These are phyloP conservation scores for Lentinula edodes DNA, from an alignment of 768 basidiomycete genomes.

Conservation along the genomic window DNA sequence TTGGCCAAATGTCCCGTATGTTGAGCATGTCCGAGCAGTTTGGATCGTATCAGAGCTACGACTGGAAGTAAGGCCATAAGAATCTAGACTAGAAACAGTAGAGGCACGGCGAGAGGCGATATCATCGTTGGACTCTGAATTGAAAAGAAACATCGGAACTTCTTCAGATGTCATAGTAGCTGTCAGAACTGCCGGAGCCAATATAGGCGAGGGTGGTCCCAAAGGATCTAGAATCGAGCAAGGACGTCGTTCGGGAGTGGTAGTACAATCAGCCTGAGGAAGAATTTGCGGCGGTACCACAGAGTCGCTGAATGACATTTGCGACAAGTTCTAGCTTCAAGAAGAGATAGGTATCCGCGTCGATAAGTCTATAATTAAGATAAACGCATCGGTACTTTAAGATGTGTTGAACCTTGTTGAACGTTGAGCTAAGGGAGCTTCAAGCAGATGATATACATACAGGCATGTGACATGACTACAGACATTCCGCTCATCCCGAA, in stretches of 20 bases:
- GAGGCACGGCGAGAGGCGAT: conserved; percentile 1
- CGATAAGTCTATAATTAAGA: too few relatives aligned
- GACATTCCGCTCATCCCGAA: too few relatives aligned
- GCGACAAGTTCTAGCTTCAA: not conserved
- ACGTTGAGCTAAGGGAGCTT: too few relatives aligned
- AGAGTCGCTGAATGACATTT: not conserved
- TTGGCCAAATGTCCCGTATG: conserved; percentile 6
- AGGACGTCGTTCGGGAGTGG: conserved; percentile 10
- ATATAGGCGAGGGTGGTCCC: conserved; percentile 41
- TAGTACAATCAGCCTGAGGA: not conserved
- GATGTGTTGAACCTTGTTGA: too few relatives aligned
- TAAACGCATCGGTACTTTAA: too few relatives aligned
- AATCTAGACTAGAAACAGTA: not conserved
- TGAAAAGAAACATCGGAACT: conserved; percentile 47
- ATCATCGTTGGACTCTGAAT: conserved; percentile 11
- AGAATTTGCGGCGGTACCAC: not conserved
- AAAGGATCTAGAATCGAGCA: conserved; percentile 35
- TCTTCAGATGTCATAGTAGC: conserved; percentile 37
- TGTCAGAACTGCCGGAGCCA: conserved; percentile 31
- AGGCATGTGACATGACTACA: too few relatives aligned
- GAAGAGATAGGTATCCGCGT: too few relatives aligned
- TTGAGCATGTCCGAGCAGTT: not conserved
- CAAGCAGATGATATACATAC: too few relatives aligned
- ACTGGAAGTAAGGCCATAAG: not conserved
- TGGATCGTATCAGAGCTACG: not conserved